Base-by-base conservation (phyloP, 2,329 filamentous ascomycete genomes). In the Esteya vermicola region DNA sequence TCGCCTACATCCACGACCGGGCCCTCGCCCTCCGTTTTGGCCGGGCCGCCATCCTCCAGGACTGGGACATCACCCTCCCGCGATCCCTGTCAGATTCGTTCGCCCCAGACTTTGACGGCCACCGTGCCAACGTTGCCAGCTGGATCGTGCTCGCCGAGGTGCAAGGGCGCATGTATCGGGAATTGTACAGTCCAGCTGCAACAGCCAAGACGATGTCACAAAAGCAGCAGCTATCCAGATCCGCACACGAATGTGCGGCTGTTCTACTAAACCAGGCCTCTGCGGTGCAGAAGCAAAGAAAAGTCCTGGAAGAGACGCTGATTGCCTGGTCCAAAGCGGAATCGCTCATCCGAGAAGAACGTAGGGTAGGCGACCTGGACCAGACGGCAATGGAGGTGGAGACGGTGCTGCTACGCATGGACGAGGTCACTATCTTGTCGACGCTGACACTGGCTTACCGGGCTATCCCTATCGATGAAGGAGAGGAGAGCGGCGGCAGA, bases 1-100 rank as follows among this genome's bases (percentile, higher is more conserved):
- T 47, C 9, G 13, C 34, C 10, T 43, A 43, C 28, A 43, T 43
- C 4, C 57, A 77, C 10, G 71, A 80, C 47, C 75, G 70, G 43
- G 64, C 64, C 1, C 57, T 81, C 9, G 66, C 71, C 0, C 58
- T 81, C 27, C 63, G 74, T 2, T 58, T 80, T 2, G 77, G 77
- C 0, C 66, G 75, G 13, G 63, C 72, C 0, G 64, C 73, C 0
- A 59, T 65, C 6, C 68, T 81, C 23, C 70, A 71, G 35, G 72
- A 72, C 47, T 71, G 64, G 44, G 70, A 75, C 41, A 68, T 74
- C 35, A 64, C 63, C 0, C 51, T 70, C 6, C 56, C 61, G 2
- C 50, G 58, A 28, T 55, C 47, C 6, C 52, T 55, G 36, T 53
- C 52, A 12, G 48, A n/a, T n/a, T n/a, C 51, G 7, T 28, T 39